Base-by-base conservation (phyloP, 805 yeast genomes). In the Lachancea meyersii region DNA sequence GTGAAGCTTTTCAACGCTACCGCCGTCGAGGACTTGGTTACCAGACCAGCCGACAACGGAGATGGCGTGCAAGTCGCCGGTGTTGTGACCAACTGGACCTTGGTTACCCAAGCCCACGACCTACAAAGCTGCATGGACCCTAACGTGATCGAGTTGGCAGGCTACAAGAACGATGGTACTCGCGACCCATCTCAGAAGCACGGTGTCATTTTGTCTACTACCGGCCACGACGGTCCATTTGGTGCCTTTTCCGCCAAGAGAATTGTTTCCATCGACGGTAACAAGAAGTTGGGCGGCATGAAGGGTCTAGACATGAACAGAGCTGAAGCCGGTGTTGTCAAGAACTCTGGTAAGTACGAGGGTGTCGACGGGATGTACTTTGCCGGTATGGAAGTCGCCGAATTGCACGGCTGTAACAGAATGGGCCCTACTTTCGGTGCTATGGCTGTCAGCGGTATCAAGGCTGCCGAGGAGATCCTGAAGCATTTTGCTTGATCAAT, bases 361-460 rank as follows among this genome's bases (percentile, higher is more conserved):
- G 63, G 63, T 45, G 61, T 60, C 32, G 59, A 51, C 32, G 46
- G 51, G 10, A 53, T 61, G 44, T 60, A 60, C 48, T 61, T 62
- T 42, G 75, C 76, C 10, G 89, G 91, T 54, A 82, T 82, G 91
- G 89, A 82, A 65, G 71, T 80, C 50, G 79, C 86, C 26, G 88
- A 82, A 60, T 76, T 82, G 42, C 86, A 80, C 55, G 88, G 88
- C 20, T 75, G 77, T 52, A 80, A 81, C 73, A 76, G 91, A 66
- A 82, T 82, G 88, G 89, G 89, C 21, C 89, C 91, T 39, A 82
- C 88, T 31, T 82, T 82, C 52, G 88, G 87, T 46, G 88, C 88
- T 36, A 82, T 82, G 89, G 82, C 77, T 26, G 73, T 80, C 44
- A 76, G 84, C 21, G 91, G 91, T 54, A 81, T 82, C 52, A 80